Percentiles rank a stretch among this genome's conserved stretches.
Conservation (phyloP, 805 yeast species). For the Candida xyloterini region DNA sequence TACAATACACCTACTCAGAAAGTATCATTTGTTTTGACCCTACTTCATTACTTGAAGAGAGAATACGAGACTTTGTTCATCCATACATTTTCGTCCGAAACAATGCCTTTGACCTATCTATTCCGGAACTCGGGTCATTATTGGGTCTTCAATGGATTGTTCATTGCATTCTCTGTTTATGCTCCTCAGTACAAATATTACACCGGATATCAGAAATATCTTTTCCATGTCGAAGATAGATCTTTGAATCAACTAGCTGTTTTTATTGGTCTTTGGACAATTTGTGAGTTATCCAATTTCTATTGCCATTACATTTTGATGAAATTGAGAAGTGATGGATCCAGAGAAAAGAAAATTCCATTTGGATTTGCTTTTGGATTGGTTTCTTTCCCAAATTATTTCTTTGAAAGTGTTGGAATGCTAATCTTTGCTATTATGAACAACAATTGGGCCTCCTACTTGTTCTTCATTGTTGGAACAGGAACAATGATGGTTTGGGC, state of each 20-base stretch:
- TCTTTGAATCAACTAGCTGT: conserved; percentile 30
- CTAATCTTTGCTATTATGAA: conserved; percentile 62
- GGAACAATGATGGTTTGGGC: conserved; percentile 94
- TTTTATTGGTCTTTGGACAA: conserved; percentile 45
- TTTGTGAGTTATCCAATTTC: conserved; percentile 71
- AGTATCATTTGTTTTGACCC: conserved; percentile 50
- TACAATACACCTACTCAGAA: conserved; percentile 51
- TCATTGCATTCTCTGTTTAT: conserved; percentile 35
- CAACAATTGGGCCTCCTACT: conserved; percentile 72
- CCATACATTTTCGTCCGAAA: conserved; percentile 80
- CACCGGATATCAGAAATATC: conserved; percentile 25
- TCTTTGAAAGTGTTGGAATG: conserved; percentile 84
- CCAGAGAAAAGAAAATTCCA: conserved; percentile 67
- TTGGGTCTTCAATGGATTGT: conserved; percentile 81
- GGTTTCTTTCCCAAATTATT: conserved; percentile 92
- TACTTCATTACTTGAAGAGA: conserved; percentile 81
- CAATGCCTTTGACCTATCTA: conserved; percentile 88
- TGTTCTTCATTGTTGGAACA: conserved; percentile 69
- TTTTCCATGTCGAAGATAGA: conserved; percentile 46
- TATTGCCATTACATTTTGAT: conserved; percentile 68
- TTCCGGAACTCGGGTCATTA: conserved; percentile 90
- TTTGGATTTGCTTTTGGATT: conserved; percentile 77
- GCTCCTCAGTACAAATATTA: conserved; percentile 28
- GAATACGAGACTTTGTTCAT: conserved; percentile 83
- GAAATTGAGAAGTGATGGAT: conserved; percentile 51